Conservation (phyloP, 2,329 filamentous ascomycete species). For the Aureobasidium leucospermi region DNA sequence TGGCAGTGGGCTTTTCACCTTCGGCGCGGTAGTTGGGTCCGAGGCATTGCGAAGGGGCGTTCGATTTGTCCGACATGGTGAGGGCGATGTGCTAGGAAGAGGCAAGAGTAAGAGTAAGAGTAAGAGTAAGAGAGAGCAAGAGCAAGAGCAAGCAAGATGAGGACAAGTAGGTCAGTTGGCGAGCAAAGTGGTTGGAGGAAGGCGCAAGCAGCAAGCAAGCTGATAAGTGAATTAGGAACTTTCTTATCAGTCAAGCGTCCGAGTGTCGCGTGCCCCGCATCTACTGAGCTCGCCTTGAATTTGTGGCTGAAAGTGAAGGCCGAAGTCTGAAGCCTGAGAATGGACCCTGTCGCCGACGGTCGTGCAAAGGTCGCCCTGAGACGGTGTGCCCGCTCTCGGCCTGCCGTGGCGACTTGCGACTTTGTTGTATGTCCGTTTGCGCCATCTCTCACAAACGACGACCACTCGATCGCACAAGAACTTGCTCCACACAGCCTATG, state of each 20-base stretch:
- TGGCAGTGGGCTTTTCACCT: slow-evolving; percentile 71
- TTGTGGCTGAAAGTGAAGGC: background rate
- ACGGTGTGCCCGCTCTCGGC: background rate
- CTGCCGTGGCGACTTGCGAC: background rate
- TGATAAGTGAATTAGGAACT: background rate
- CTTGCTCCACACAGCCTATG: background rate
- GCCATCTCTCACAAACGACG: background rate
- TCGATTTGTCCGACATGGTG: slow-evolving; percentile 1
- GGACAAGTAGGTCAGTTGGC: background rate
- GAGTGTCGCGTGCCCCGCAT: slow-evolving; percentile 9
- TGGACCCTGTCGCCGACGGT: slow-evolving; percentile 4
- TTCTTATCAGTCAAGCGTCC: background rate
- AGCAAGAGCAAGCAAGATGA: background rate
- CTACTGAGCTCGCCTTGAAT: background rate
- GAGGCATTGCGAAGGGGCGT: slow-evolving; percentile 51
- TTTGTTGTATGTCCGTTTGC: slow-evolving; percentile 4
- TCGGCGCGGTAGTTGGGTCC: slow-evolving; percentile 72
- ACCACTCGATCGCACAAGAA: background rate
- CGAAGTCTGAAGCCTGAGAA: background rate
- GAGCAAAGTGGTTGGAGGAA: background rate
- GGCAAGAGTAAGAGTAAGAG: background rate
- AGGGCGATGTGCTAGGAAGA: too few relatives aligned
- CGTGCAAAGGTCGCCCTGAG: background rate
- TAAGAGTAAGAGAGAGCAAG: background rate
- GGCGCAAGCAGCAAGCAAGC: background rate